Conservation (phyloP, 257 asterid genomes). For the Galeopsis tetrahit region DNA sequence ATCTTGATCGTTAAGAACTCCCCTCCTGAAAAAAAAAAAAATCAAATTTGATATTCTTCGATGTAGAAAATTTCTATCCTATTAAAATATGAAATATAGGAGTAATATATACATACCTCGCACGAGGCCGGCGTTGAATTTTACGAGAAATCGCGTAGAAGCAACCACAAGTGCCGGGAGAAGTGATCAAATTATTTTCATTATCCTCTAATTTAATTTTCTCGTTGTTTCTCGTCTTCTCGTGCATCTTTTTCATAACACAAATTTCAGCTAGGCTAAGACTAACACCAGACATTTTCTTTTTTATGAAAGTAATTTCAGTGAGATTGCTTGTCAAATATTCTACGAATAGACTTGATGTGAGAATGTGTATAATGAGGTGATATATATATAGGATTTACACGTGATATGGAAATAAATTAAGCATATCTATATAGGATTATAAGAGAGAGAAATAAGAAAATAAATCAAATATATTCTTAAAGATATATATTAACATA, state of each 20-base stretch:
- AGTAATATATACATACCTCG: no score
- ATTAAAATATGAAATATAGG: no score
- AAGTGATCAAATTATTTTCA: neutral
- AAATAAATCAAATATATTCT: no score
- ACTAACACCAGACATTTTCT: slow-evolving; percentile 15
- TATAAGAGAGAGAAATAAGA: no score
- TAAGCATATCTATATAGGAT: no score
- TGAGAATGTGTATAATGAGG: no score
- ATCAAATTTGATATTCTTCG: neutral
- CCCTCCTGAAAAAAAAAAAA: neutral
- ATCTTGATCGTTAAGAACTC: neutral
- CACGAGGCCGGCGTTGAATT: neutral
- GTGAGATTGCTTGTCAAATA: neutral
- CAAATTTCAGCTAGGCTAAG: slow-evolving; percentile 17
- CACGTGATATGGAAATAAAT: no score
- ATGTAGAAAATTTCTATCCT: neutral
- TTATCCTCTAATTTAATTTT: neutral
- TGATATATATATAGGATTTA: no score
- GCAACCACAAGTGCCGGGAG: neutral
- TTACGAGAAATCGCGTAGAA: slow-evolving; percentile 5
- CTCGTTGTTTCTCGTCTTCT: neutral
- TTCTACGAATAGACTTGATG: no score
- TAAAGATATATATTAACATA: no score
- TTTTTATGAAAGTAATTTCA: neutral
- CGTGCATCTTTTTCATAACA: slow-evolving; percentile 6